Conservation (phyloP, 768 basidiomycete genomes). For the Terana coerulea region DNA sequence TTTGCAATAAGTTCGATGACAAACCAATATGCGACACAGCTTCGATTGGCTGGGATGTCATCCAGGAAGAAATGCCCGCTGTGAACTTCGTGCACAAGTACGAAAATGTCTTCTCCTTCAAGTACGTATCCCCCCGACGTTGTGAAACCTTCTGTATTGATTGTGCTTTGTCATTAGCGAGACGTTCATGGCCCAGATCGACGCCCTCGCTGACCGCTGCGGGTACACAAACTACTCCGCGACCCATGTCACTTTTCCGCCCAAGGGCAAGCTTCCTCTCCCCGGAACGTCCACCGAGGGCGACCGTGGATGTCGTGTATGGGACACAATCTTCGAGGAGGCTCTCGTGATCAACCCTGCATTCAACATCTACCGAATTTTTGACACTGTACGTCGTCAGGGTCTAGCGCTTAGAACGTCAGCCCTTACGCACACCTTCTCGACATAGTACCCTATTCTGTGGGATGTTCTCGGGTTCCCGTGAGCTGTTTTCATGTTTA, state of each 20-base stretch:
- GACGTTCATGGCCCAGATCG: constrained; percentile 57
- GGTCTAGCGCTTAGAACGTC: not conserved
- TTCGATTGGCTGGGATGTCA: constrained; percentile 28
- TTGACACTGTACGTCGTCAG: constrained; percentile 51
- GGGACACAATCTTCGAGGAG: constrained; percentile 61
- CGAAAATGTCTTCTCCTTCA: constrained; percentile 65
- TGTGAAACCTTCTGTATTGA: not conserved
- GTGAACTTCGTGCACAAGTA: constrained; percentile 75
- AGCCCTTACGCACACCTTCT: not conserved
- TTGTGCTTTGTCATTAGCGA: constrained; percentile 39
- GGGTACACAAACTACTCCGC: constrained; percentile 50
- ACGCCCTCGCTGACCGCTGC: constrained; percentile 49
- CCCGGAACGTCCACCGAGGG: constrained; percentile 50
- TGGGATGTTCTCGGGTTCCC: constrained; percentile 87
- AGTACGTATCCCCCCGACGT: constrained; percentile 40
- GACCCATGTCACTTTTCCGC: constrained; percentile 65
- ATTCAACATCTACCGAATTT: constrained; percentile 75
- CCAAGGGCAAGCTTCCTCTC: constrained; percentile 58
- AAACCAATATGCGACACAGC: not conserved
- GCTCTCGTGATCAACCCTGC: constrained; percentile 66
- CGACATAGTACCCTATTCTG: constrained; percentile 58
- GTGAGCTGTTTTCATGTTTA: constrained; percentile 31
- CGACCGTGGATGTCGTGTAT: constrained; percentile 59
- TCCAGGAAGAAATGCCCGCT: constrained; percentile 67
- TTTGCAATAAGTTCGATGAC: not conserved